These are phyloP conservation scores for Tricholoma saponaceum DNA, from an alignment of 768 basidiomycete species.

Conservation along the genomic window DNA sequence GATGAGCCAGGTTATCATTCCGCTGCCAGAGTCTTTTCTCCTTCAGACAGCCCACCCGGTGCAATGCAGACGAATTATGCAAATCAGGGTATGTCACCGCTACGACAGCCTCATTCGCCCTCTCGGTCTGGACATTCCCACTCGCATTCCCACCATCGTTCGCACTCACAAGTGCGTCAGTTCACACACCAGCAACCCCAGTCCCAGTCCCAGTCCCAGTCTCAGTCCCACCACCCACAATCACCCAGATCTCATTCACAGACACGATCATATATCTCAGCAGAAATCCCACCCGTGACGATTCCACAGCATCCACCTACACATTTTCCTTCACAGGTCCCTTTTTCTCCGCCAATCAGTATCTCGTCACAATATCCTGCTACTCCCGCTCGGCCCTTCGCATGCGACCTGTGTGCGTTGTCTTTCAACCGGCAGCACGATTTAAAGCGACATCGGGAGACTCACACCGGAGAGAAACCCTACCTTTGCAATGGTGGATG, in stretches of 20 bases:
- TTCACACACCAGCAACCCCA: constrained; percentile 23
- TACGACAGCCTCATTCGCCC: constrained; percentile 28
- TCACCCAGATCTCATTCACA: constrained; percentile 42
- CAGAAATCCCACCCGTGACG: constrained; percentile 10
- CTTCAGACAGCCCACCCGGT: constrained; percentile 8
- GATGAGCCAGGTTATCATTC: constrained; percentile 3
- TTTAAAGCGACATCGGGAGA: constrained; percentile 79
- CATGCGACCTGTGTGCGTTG: constrained; percentile 69
- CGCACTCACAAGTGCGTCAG: constrained; percentile 33
- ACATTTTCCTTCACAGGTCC: constrained; percentile 16
- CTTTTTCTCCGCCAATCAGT: constrained; percentile 25
- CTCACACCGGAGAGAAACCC: constrained; percentile 83
- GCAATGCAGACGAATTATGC: constrained; percentile 10
- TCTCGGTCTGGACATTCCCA: constrained; percentile 26
- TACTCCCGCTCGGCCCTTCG: constrained; percentile 58
- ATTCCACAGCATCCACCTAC: constrained; percentile 16
- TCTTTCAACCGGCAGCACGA: constrained; percentile 88
- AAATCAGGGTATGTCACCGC: constrained; percentile 21
- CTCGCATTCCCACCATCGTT: constrained; percentile 30
- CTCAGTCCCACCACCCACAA: constrained; percentile 25
- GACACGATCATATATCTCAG: constrained; percentile 19
- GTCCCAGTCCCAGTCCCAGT: constrained; percentile 24
- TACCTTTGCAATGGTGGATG: constrained; percentile 81
- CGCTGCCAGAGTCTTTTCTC: constrained; percentile 2
- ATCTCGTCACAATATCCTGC: constrained; percentile 49